A percentile compares a stretch with the other conserved stretches of the same genome.
These are phyloP conservation scores for Alnus glutinosa DNA, from an alignment of 306 rosid species.

Conservation along the genomic window DNA sequence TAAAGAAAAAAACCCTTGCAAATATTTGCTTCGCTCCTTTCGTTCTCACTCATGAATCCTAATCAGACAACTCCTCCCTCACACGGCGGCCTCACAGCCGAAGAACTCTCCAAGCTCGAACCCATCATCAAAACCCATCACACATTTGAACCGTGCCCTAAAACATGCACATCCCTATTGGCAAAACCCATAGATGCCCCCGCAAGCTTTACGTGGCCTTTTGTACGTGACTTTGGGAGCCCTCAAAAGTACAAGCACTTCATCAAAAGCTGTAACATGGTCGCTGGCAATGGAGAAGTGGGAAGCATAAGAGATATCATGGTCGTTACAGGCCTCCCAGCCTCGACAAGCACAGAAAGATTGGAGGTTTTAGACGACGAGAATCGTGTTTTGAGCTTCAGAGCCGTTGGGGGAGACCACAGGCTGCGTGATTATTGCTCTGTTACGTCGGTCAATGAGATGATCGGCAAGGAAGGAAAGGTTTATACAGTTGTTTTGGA, in stretches of 20 bases:
- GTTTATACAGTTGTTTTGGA: constrained; percentile 72
- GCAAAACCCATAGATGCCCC: constrained; percentile 73
- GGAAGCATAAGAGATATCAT: constrained; percentile 84
- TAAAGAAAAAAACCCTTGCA: no score
- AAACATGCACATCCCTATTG: constrained; percentile 66
- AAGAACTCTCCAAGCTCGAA: constrained; percentile 50
- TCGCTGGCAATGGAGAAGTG: constrained; percentile 66
- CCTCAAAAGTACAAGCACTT: constrained; percentile 89
- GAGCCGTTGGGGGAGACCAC: constrained; percentile 86
- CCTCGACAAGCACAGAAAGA: constrained; percentile 85
- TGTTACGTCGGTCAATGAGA: constrained; percentile 76
- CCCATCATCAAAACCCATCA: constrained; percentile 59
- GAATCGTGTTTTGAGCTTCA: constrained; percentile 65
- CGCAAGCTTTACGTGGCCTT: constrained; percentile 46
- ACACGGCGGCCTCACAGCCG: constrained; percentile 45
- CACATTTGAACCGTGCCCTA: constrained; percentile 39
- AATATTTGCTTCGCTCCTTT: no score
- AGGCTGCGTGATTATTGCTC: constrained; percentile 74
- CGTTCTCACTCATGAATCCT: constrained; percentile 5
- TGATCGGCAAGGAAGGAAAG: constrained; percentile 35
- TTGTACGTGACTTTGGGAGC: constrained; percentile 62
- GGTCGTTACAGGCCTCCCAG: constrained; percentile 84
- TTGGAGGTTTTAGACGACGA: constrained; percentile 83
- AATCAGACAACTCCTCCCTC: constrained; percentile 7
- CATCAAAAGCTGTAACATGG: constrained; percentile 79